These are phyloP conservation scores for Fonsecaea nubica DNA, from an alignment of 2,329 filamentous ascomycete genomes.

Conservation along the genomic window DNA sequence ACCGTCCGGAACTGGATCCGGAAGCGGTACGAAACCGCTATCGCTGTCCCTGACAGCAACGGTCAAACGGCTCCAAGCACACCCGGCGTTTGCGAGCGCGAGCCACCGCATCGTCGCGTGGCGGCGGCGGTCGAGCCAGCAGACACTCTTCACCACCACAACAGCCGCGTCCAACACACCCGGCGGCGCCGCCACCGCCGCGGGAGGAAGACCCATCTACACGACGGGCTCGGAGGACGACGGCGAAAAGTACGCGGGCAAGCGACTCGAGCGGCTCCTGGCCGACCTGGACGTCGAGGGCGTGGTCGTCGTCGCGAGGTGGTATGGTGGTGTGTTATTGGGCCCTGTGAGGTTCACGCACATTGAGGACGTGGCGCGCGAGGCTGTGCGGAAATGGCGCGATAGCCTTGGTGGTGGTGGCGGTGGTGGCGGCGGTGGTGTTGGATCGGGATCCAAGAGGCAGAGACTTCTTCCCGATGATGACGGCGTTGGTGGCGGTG, in stretches of 20 bases:
- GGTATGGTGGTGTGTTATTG: constrained; percentile 62
- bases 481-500: constrained; percentile 18
- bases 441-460: constrained; percentile 41
- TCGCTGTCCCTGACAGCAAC: constrained; percentile 43
- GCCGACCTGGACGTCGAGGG: constrained; percentile 53
- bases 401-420: constrained; percentile 30
- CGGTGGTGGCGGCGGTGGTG: constrained; percentile 12
- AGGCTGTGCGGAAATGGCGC: constrained; percentile 54
- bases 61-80: constrained; percentile 49
- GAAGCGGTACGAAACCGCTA: constrained; percentile 2
- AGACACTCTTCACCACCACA: constrained; percentile 44
- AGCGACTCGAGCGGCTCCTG: constrained; percentile 56
- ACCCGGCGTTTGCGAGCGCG: constrained; percentile 53
- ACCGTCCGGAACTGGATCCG: not conserved
- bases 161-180: not conserved
- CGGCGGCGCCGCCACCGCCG: not conserved
- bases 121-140: constrained; percentile 56
- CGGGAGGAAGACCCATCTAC: constrained; percentile 47
- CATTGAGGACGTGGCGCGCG: constrained; percentile 57
- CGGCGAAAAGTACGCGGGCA: constrained; percentile 60
- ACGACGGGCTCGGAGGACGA: constrained; percentile 59
- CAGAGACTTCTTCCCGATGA: constrained; percentile 37
- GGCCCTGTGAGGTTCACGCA: constrained; percentile 61
- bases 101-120: constrained; percentile 60
- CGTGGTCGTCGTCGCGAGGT: constrained; percentile 59